Base-by-base conservation (phyloP, 2,329 filamentous ascomycete genomes). In the Aspergillus bombycis region DNA sequence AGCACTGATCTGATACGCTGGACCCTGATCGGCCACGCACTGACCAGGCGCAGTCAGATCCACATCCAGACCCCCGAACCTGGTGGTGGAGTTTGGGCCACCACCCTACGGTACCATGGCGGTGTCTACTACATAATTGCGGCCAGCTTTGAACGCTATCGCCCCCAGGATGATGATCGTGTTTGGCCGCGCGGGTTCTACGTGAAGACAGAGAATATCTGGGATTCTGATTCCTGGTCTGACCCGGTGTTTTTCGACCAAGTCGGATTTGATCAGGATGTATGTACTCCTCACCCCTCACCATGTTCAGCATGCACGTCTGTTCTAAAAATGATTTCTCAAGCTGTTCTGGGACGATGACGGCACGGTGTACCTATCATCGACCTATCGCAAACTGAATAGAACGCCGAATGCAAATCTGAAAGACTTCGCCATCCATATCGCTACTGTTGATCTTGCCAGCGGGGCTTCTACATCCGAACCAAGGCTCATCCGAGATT, bases 211-310 rank as follows among this genome's bases (percentile, higher is more conserved):
- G 76, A 79, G 12, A 78, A 86, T 61, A 85, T 86, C n/a, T 84
- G 81, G 80, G 79, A 85, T 50, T 78, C 81, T 0, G 71, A 65
- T 8, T 75, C 80, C 4, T 87, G 84, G 84, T 84, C 82, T 5
- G 83, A 86, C 53, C 84, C 84, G 0, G 73, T 84, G 0, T 85
- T 82, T 64, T 85, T 86, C 65, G 84, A 86, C 58, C 82, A 84
- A 50, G 77, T 82, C 1, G 83, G 83, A 1, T 85, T 85, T 60
- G 83, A 86, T 64, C 84, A 85, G 70, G 83, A 85, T 71, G 82
- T 83, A 70, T 67, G 76, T 74, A 8, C 21, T 14, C 14, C 21
- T 46, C 11, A 9, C 23, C 43, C 11, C n/a, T 14, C n/a, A 21
- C n/a, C 5, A 11, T 46, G 21, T 23, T 30, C 10, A 26, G 3